Evolutionary conservation across 164 flowering plant genomes (phyloP), one percentile per base, ranked within the genome.

Genomic region (Euptelea pleiosperma): DNA sequence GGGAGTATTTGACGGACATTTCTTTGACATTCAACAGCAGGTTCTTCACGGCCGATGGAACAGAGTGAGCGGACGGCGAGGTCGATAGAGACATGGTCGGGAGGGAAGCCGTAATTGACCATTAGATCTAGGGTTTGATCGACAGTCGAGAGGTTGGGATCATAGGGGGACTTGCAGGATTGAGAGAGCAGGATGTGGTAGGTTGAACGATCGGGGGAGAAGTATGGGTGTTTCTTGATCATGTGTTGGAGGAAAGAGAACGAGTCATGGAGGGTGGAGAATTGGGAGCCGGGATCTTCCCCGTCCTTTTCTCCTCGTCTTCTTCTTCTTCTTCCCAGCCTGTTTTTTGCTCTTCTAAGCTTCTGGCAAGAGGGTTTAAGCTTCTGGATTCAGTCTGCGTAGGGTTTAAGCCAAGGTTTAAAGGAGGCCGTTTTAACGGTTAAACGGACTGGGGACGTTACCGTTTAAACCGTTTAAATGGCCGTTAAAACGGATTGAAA

Each of bases 51-150:
- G 1, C 67, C 85, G 10, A 68, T 63, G 2, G 74, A 43, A 41
- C 94, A 88, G n/a, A 93, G 83, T 0, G 86, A 54, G 6, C 97
- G 73, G 19, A 85, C 80, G 1, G 80, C 82, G 21, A 93, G 52
- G 22, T 93, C 99, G 0, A 78, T 40, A 4, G 96, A 72, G 11
- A 68, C 86, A 7, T 73, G 66, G 53, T 83, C 79, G 0, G 92
- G 98, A 1, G 73, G 64, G 31, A 68, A 70, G 7, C 94, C 94
- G 36, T 71, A 47, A n/a, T 25, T 56, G 39, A 64, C 67, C 99
- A 93, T 93, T 3, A 84, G 37, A 57, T 77, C 81, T 19, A 89
- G 75, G 8, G 70, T 55, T 31, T 70, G 40, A 46, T 52, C 77
- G 1, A 79, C 81, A 7, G 68, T 0, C 9, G 76, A 55, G 42